These are phyloP conservation scores for Xylogone sp. DNA, from an alignment of 2,329 filamentous ascomycete genomes.

Conservation along the genomic window DNA sequence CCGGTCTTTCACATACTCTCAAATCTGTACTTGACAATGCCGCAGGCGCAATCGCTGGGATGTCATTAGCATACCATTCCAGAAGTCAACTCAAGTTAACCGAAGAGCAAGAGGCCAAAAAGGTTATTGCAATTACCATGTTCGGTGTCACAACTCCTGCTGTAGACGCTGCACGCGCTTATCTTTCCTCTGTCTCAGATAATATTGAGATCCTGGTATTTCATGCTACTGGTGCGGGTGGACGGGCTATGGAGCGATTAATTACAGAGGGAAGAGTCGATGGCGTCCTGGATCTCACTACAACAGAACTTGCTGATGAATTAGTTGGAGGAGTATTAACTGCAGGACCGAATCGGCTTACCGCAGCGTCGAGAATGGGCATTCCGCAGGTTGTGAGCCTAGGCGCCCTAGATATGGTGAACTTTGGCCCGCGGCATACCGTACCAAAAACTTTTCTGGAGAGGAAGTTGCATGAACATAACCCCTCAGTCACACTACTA, in stretches of 20 bases:
- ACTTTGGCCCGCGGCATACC: constrained; percentile 51
- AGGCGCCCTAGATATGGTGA: constrained; percentile 39
- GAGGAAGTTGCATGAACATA: constrained; percentile 59
- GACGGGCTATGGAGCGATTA: constrained; percentile 65
- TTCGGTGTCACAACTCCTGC: constrained; percentile 70
- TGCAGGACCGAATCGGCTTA: constrained; percentile 53
- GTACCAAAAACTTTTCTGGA: constrained; percentile 51
- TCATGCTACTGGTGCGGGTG: constrained; percentile 67
- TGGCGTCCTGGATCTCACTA: constrained; percentile 67
- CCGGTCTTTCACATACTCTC: constrained; percentile 59
- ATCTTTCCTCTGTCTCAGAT: constrained; percentile 38
- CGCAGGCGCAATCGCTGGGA: constrained; percentile 55
- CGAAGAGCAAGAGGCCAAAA: constrained; percentile 27
- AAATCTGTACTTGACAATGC: constrained; percentile 58
- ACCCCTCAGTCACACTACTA: constrained; percentile 63
- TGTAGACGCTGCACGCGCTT: constrained; percentile 49
- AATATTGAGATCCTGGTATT: constrained; percentile 60
- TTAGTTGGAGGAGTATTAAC: constrained; percentile 60
- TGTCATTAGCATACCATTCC: constrained; percentile 44
- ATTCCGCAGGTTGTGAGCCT: constrained; percentile 53
- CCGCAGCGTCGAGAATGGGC: constrained; percentile 50
- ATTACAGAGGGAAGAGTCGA: constrained; percentile 55
- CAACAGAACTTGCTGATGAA: constrained; percentile 64
- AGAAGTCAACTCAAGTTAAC: constrained; percentile 6
- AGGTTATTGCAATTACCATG: constrained; percentile 64